Conservation (phyloP, 176 grass and related monocot genomes). For the Dactylis glomerata region DNA sequence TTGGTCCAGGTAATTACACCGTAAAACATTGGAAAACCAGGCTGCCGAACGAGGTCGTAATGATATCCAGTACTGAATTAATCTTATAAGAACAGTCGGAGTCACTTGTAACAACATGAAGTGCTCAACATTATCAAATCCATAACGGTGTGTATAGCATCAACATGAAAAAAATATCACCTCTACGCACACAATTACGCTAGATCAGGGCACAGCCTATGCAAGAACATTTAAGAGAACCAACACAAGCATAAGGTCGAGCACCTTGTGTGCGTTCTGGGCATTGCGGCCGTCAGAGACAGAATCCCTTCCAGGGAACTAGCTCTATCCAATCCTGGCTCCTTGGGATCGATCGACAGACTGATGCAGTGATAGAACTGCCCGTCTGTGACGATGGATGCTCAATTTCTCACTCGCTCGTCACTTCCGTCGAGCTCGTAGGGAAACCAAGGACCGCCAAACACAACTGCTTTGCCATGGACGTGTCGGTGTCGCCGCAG, state of each 20-base stretch:
- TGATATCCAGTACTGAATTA: background rate
- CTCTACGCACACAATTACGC: background rate
- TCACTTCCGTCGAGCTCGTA: background rate
- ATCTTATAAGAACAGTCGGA: background rate
- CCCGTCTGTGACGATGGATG: no score
- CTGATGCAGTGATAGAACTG: no score
- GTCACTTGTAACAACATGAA: background rate
- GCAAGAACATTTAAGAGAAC: background rate
- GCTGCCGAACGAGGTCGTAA: no score
- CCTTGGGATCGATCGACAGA: no score
- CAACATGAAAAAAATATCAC: background rate
- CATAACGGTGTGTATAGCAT: background rate
- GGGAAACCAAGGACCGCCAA: background rate
- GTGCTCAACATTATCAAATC: background rate
- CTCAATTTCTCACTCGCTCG: background rate
- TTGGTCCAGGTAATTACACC: no score
- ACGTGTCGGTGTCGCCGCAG: background rate
- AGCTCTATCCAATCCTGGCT: background rate
- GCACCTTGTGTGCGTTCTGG: background rate
- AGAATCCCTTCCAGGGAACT: background rate
- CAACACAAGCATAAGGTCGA: conserved; percentile 8
- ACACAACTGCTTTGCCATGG: background rate
- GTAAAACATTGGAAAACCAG: no score
- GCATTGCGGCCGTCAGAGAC: accelerated
- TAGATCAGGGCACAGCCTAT: background rate